Evolutionary conservation across 257 asterid genomes (phyloP).

Genomic region (Rehmannia glutinosa): DNA sequence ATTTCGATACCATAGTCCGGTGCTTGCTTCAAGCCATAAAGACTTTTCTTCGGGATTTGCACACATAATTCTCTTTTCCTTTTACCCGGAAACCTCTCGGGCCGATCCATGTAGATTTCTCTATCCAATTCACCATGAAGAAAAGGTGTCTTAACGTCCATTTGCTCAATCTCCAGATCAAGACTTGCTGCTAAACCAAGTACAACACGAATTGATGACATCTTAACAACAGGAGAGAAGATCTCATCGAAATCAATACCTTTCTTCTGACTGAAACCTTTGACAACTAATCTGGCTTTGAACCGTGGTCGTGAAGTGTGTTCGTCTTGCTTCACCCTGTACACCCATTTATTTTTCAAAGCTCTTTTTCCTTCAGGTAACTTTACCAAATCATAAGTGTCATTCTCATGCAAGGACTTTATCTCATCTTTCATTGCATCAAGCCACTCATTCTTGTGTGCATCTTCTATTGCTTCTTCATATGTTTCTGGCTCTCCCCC

Average conservation of each 20-base stretch:
- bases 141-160: slow-evolving; percentile 11
- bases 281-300: not conserved
- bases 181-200: not conserved
- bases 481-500: slow-evolving; percentile 3
- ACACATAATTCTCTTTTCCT: not conserved
- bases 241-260: not conserved
- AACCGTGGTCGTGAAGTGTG: not conserved
- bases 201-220: not conserved
- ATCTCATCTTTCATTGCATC: slow-evolving; percentile 9
- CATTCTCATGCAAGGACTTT: not conserved
- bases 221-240: not conserved
- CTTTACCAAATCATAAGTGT: slow-evolving; percentile 11
- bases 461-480: not conserved
- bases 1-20: not conserved
- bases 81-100: not conserved
- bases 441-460: not conserved
- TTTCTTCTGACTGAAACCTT: not conserved
- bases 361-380: not conserved
- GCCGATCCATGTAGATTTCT: not conserved
- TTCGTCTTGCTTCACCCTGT: not conserved
- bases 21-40: not conserved
- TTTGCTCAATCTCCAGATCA: slow-evolving; percentile 7
- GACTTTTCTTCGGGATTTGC: not conserved
- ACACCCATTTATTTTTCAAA: not conserved
- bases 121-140: not conserved